These are phyloP conservation scores for Ogataea philodendri DNA, from an alignment of 805 yeast genomes.

Conservation along the genomic window DNA sequence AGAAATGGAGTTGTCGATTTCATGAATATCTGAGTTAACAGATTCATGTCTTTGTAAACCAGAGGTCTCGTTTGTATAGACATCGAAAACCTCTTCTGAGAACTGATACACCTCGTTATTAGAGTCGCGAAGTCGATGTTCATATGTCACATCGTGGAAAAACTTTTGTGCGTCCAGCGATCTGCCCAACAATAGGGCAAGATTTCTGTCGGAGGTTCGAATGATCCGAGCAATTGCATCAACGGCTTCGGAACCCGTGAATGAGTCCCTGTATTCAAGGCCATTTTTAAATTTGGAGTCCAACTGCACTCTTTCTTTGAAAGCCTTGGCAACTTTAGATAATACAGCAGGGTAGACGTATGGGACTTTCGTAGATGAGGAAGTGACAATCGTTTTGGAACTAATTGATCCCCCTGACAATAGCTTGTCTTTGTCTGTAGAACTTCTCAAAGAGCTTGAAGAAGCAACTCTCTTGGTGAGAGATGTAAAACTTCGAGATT, in stretches of 20 bases:
- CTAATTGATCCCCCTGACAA: constrained; percentile 32
- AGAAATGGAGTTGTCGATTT: constrained; percentile 15
- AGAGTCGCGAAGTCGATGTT: constrained; percentile 88
- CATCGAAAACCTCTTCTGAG: constrained; percentile 46
- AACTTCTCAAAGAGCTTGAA: constrained; percentile 29
- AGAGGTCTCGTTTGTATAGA: constrained; percentile 21
- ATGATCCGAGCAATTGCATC: constrained; percentile 84
- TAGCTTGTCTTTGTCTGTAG: constrained; percentile 32
- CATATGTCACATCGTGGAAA: constrained; percentile 94
- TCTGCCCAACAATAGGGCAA: constrained; percentile 86
- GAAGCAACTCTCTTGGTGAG: constrained; percentile 40
- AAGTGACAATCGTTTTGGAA: constrained; percentile 47
- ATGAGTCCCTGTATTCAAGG: constrained; percentile 85
- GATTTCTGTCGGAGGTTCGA: constrained; percentile 84
- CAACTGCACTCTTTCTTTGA: constrained; percentile 64
- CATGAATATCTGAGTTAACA: constrained; percentile 21
- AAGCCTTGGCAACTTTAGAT: constrained; percentile 77
- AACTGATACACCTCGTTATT: constrained; percentile 85
- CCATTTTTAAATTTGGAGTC: constrained; percentile 89
- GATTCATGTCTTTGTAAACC: constrained; percentile 29
- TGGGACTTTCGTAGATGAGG: constrained; percentile 51
- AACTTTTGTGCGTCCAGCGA: constrained; percentile 91
- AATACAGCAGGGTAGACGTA: constrained; percentile 86
- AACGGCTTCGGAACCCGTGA: constrained; percentile 92
- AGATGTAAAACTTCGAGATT: constrained; percentile 47